Conservation (phyloP, 163 green algal genomes). For the Chloromonas sp. region DNA sequence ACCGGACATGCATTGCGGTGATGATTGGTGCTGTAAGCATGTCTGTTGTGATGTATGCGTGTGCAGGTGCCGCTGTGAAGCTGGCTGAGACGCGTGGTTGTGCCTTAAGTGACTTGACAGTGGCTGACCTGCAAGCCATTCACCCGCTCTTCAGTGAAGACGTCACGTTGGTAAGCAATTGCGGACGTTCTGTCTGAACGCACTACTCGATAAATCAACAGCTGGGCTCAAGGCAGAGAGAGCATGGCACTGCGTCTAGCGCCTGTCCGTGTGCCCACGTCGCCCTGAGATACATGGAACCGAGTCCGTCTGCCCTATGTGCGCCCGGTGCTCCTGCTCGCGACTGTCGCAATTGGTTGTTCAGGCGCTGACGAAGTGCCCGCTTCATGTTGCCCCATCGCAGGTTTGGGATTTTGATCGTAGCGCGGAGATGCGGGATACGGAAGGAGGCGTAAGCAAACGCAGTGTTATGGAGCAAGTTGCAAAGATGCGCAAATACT, state of each 20-base stretch:
- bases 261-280: too few species aligned
- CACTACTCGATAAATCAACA: too few species aligned
- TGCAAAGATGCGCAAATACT: constrained; percentile 37
- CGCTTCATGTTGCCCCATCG: too few species aligned
- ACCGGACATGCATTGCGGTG: neutral
- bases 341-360: neutral
- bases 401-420: constrained; percentile 75
- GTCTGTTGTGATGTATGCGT: neutral
- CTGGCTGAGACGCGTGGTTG: constrained; percentile 81
- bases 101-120: constrained; percentile 69
- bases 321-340: neutral
- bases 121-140: constrained; percentile 76
- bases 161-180: constrained; percentile 53
- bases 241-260: too few species aligned
- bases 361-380: neutral
- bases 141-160: constrained; percentile 88
- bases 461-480: constrained; percentile 87
- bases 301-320: neutral
- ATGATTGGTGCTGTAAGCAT: neutral
- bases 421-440: constrained; percentile 85
- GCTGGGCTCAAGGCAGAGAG: too few species aligned
- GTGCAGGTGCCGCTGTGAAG: constrained; percentile 80
- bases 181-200: too few species aligned
- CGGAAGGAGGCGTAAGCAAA: constrained; percentile 84
- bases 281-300: too few species aligned